Evolutionary conservation across 345 rosid species (phyloP).

Genomic region (Cardiospermum halicacabum): DNA sequence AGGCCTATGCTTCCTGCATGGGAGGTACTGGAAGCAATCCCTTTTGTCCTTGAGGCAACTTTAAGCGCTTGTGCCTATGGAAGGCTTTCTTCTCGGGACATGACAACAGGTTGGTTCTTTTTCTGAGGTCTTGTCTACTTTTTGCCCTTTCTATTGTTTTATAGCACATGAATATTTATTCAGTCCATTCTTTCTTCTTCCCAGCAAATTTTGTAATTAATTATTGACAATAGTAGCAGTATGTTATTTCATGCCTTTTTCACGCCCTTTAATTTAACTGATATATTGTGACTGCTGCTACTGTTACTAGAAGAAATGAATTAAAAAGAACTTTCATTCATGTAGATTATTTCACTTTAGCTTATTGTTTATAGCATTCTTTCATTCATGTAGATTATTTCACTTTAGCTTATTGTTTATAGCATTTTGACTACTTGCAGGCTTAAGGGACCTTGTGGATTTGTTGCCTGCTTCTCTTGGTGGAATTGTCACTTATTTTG

Average conservation of each 20-base stretch:
- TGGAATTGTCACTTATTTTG: conserved; percentile 46
- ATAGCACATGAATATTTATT: conserved; percentile 3
- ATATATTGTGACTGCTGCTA: background rate
- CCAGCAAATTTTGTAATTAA: background rate
- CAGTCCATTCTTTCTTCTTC: background rate
- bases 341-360: no score
- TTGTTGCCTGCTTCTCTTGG: conserved; percentile 64
- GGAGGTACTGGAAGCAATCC: conserved; percentile 66
- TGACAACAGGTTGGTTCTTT: conserved; percentile 47
- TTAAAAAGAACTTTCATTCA: no score
- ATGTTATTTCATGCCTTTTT: background rate
- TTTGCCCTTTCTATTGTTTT: conserved; percentile 6
- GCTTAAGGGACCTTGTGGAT: conserved; percentile 61
- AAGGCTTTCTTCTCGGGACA: conserved; percentile 56
- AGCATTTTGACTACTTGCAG: conserved; percentile 29
- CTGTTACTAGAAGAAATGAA: conserved; percentile 1
- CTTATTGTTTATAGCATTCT: background rate
- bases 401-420: background rate
- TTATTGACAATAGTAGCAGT: background rate
- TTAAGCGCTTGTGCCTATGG: conserved; percentile 74
- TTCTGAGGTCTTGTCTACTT: background rate
- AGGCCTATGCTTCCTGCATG: conserved; percentile 60
- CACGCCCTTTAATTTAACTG: background rate
- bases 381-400: background rate
- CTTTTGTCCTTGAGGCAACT: conserved; percentile 56